Evolutionary conservation across 2,329 filamentous ascomycete species (phyloP), one percentile per base, ranked within the genome.

Genomic region (Penicillium paneum): DNA sequence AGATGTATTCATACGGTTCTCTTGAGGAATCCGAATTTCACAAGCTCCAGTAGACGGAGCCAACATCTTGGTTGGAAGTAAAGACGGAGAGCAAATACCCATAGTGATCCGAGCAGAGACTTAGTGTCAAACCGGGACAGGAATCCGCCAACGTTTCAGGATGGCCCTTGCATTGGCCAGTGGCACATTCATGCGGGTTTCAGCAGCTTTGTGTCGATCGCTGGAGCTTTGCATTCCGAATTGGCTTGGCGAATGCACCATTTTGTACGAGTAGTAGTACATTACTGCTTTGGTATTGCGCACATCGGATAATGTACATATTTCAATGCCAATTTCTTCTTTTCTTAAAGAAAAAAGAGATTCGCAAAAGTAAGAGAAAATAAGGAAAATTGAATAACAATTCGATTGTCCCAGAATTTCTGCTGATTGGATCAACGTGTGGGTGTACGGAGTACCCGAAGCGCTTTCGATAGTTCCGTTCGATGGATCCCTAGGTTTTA

Each of bases 71-170:
- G 19, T 19, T 13, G 13, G 8, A 21, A 47, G n/a, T 17, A 13
- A 6, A 24, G 15, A 24, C 19, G 15, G 26, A 36, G n/a, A 49
- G n/a, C 29, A 49, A 26, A 34, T 17, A 11, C 3, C 35, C 8
- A 39, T 39, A 17, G 36, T 32, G 46, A 49, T 57, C 15, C 51
- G 32, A 49, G 12, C 43, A 44, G 15, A 52, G n/a, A 41, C 35
- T 36, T 34, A 52, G 35, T 49, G 41, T 29, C 19, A 34, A 46
- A 15, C 21, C 45, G 35, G 54, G 51, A 45, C 29, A 57, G 58
- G 44, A 63, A 58, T 60, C 56, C 56, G 43, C 60, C 49, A 52
- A 52, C 53, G 62, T 64, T 64, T 63, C 62, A 61, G 62, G 55
- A 54, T 38, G 36, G 54, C 52, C 58, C 56, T 61, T 60, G 56